Evolutionary conservation across 2,329 filamentous ascomycete genomes (phyloP), one percentile per base, ranked within the genome.

Genomic region (Emericellopsis atlantica): DNA sequence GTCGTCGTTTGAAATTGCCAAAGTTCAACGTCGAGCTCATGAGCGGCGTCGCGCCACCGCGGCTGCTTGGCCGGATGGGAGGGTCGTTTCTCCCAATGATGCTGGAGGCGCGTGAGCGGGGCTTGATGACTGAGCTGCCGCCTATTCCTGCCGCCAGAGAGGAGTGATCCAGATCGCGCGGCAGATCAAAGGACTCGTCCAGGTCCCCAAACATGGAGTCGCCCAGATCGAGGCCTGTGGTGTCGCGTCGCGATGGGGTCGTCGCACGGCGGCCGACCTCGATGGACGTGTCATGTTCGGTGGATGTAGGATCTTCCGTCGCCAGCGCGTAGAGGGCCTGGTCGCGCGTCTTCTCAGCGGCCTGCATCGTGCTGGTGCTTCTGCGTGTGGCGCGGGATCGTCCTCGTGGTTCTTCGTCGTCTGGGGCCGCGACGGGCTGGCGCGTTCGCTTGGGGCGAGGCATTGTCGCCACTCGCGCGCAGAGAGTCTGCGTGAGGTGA

Each of bases 1-100:
- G 64, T 36, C 76, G 67, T 32, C 75, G 62, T 52, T 66, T 70
- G 54, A 81, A 81, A 5, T 66, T 58, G 12, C 73, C 74, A 39
- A 79, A 67, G 43, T 72, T 79, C 49, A 74, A 65, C 0, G 64
- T 66, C 1, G 67, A 65, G 48, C 66, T 67, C 36, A 74, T 57
- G 34, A 64, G 62, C 1, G 69, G 65, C 2, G 67, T 72, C 39
- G 59, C 66, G 12, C 62, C 59, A 5, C 66, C 62, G 16, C 69
- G 60, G 54, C 70, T 74, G 55, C 68, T 72, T 3, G 70, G 70
- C 32, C 70, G 60, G 44, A 74, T 74, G 2, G 67, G 67, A 21
- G 61, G 66, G 35, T 73, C 69, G 34, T 70, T 68, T 38, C 65
- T 64, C 26, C 69, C 66, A 33, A 69, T 56, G 37, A 74, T 62